Conservation (phyloP, 208 protist species). For the Trypanosoma avium region DNA sequence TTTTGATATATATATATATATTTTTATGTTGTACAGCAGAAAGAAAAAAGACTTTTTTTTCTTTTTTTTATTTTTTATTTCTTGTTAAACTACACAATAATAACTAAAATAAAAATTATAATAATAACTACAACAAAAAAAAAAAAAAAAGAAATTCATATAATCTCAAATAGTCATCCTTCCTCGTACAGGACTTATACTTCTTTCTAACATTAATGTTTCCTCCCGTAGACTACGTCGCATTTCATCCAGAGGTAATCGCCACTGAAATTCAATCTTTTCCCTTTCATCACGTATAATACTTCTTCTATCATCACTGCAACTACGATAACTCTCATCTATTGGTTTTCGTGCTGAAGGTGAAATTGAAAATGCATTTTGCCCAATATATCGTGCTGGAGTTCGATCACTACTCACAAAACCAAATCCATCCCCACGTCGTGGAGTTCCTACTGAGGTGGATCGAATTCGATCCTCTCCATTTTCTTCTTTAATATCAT, state of each 20-base stretch:
- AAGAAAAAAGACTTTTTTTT: too few species aligned
- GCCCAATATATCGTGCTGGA: not conserved
- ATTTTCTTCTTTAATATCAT: not conserved
- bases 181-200: conserved; percentile 27
- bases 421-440: not conserved
- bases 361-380: not conserved
- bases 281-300: conserved; percentile 67
- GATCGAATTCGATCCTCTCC: not conserved
- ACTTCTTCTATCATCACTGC: conserved; percentile 22
- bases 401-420: not conserved
- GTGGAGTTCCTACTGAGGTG: not conserved
- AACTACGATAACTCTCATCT: not conserved
- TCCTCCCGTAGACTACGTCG: conserved; percentile 51
- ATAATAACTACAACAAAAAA: too few species aligned
- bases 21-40: too few species aligned
- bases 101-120: too few species aligned
- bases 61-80: too few species aligned
- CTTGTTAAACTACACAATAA: too few species aligned
- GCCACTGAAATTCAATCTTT: conserved; percentile 44
- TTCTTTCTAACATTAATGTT: conserved; percentile 26
- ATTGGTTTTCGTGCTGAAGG: not conserved
- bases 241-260: conserved; percentile 56
- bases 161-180: too few species aligned
- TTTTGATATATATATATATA: too few species aligned
- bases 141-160: too few species aligned